Conservation (phyloP, 1,284 basidiomycete species). For the Cutaneotrichosporon dermatis region DNA sequence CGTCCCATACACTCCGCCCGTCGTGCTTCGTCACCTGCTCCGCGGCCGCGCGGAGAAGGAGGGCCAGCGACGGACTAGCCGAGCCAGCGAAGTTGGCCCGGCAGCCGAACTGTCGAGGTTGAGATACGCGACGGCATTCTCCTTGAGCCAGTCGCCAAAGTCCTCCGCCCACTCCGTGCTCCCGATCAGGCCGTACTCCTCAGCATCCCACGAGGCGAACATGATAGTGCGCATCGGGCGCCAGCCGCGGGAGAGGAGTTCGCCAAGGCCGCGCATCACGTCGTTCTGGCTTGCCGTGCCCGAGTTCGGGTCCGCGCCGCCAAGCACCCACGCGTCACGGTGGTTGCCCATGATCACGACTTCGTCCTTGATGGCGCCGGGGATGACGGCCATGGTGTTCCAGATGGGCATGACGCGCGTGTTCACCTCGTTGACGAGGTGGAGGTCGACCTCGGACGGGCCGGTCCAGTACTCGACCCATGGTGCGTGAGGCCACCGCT, state of each 20-base stretch:
- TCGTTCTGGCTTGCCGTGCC: slow-evolving; percentile 84
- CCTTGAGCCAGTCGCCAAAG: slow-evolving; percentile 71
- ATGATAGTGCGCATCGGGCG: slow-evolving; percentile 80
- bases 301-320: slow-evolving; percentile 77
- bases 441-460: slow-evolving; percentile 50
- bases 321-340: slow-evolving; percentile 69
- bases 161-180: slow-evolving; percentile 87
- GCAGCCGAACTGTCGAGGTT: slow-evolving; percentile 69
- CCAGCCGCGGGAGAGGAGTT: slow-evolving; percentile 71
- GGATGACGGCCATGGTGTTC: slow-evolving; percentile 80
- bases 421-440: slow-evolving; percentile 58
- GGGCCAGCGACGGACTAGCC: slow-evolving; percentile 60
- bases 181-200: slow-evolving; percentile 86
- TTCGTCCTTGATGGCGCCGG: slow-evolving; percentile 80
- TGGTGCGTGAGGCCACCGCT: slow-evolving; percentile 50
- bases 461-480: slow-evolving; percentile 55
- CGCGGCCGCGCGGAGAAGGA: slow-evolving; percentile 65
- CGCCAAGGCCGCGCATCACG: slow-evolving; percentile 74
- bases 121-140: slow-evolving; percentile 76
- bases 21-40: slow-evolving; percentile 60
- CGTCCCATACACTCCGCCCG: slow-evolving; percentile 46
- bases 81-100: slow-evolving; percentile 61
- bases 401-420: slow-evolving; percentile 60
- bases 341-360: slow-evolving; percentile 82
- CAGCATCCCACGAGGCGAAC: slow-evolving; percentile 89